Evolutionary conservation across 2,329 filamentous ascomycete species (phyloP), one percentile per base, ranked within the genome.

Genomic region (Aspergillus fischeri): DNA sequence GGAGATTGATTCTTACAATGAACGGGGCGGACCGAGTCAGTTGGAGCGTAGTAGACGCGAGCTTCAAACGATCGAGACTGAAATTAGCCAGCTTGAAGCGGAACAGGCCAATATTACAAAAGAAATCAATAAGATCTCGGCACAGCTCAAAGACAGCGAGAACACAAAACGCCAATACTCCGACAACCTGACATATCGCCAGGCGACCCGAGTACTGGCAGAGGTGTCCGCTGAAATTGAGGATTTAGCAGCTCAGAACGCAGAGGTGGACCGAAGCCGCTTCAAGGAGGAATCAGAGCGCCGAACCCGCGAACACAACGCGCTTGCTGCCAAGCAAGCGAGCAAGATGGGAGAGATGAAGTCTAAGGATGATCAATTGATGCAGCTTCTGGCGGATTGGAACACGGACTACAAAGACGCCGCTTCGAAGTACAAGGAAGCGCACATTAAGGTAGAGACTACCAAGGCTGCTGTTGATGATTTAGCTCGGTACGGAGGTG

Each of bases 381-480:
- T 78, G 52, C 82, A 88, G 55, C 79, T 92, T n/a, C 74, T 91
- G 27, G 78, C 83, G 10, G 91, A 96, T 65, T 99, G 88, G 84
- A 83, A 95, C 51, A 86, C 87, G 9, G 89, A 97, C 64, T 97
- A 96, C 79, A 87, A 91, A 70, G 84, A 93, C 70, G 91, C 93
- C 11, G 87, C 87, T 47, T 74, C 80, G 44, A 88, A 90, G 65
- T 97, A 92, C 76, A 91, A 91, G 65, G 88, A 96, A 76, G 84
- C 89, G 6, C 90, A 96, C 72, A 91, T 97, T 77, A 89, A 89
- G 65, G 90, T 96, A 1, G 91, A 87, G 77, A 95, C 92, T 0
- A 97, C 91, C 51, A 95, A 92, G 73, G 93, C 92, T 3, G 93
- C 92, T 2, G 90, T 96, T 54, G 91, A 96, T 56, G 94, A 99